A percentile compares a stretch with the other conserved stretches of the same genome.
These are phyloP conservation scores for Cyberlindnera bimundalis DNA, from an alignment of 805 yeast species.

Conservation along the genomic window DNA sequence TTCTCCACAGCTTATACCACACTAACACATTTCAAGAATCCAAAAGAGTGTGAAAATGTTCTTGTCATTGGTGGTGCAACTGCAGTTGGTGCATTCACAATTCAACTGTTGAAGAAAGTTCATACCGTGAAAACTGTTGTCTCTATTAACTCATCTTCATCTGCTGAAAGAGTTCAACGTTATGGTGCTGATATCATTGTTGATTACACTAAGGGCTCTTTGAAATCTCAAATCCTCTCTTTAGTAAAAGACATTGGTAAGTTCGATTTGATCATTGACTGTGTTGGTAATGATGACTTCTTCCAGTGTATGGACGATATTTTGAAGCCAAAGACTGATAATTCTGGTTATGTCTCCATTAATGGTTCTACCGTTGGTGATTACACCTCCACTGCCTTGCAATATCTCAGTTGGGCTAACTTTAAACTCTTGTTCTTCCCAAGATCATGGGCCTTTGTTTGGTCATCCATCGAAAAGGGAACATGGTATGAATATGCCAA, in stretches of 20 bases:
- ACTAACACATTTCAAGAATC: constrained; percentile 30
- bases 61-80: constrained; percentile 75
- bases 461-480: constrained; percentile 13
- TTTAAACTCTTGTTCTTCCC: constrained; percentile 16
- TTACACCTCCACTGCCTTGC: constrained; percentile 19
- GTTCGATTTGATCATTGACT: constrained; percentile 63
- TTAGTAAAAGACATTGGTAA: constrained; percentile 30
- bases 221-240: constrained; percentile 29
- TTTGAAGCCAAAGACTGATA: constrained; percentile 44
- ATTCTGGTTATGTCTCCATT: constrained; percentile 50
- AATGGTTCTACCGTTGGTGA: constrained; percentile 49
- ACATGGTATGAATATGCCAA: constrained; percentile 28
- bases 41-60: constrained; percentile 44
- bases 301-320: constrained; percentile 39
- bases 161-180: constrained; percentile 40
- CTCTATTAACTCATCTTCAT: constrained; percentile 50
- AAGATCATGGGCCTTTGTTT: constrained; percentile 28
- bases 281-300: constrained; percentile 56
- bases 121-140: constrained; percentile 49
- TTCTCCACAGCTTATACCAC: constrained; percentile 58
- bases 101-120: constrained; percentile 53
- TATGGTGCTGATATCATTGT: constrained; percentile 58
- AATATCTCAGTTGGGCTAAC: constrained; percentile 10
- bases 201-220: constrained; percentile 50
- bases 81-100: constrained; percentile 54